Percentiles rank a stretch among this genome's conserved stretches.
These are phyloP conservation scores for Patellifolia procumbens DNA, from an alignment of 179 eudicot species.

Conservation along the genomic window DNA sequence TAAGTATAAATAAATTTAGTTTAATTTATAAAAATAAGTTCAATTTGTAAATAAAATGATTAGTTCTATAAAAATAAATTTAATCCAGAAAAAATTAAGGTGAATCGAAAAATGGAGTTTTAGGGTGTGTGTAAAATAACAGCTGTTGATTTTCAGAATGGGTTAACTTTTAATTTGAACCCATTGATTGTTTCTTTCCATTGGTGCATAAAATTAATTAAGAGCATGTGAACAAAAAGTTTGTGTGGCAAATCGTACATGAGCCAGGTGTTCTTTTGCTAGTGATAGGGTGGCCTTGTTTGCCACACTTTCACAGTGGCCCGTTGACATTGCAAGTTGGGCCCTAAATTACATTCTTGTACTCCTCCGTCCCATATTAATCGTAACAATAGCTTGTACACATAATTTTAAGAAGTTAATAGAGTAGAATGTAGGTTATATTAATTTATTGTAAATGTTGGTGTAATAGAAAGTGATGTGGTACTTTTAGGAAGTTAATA, in stretches of 20 bases:
- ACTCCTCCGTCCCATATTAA: too few relatives aligned
- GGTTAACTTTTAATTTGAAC: neutral
- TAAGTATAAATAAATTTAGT: too few relatives aligned
- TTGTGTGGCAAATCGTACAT: slow-evolving; percentile 5
- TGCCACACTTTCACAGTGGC: neutral
- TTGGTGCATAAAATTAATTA: neutral
- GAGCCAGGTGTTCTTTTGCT: neutral
- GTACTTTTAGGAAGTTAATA: too few relatives aligned
- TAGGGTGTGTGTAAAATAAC: neutral
- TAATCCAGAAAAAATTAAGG: too few relatives aligned
- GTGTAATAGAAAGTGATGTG: too few relatives aligned
- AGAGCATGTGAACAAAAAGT: neutral
- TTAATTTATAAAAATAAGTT: too few relatives aligned
- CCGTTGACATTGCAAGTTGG: neutral
- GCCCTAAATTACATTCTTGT: neutral
- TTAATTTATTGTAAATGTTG: too few relatives aligned
- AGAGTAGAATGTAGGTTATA: too few relatives aligned
- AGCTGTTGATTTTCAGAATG: slow-evolving; percentile 3
- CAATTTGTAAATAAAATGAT: too few relatives aligned
- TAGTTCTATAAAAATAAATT: too few relatives aligned
- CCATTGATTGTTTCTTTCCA: neutral
- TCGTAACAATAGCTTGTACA: too few relatives aligned
- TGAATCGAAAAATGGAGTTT: neutral
- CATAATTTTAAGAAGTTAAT: too few relatives aligned
- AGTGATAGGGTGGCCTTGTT: neutral